A percentile compares a stretch with the other conserved stretches of the same genome.
These are phyloP conservation scores for Exsudoporus floridanus DNA, from an alignment of 1,284 basidiomycete genomes.

Conservation along the genomic window DNA sequence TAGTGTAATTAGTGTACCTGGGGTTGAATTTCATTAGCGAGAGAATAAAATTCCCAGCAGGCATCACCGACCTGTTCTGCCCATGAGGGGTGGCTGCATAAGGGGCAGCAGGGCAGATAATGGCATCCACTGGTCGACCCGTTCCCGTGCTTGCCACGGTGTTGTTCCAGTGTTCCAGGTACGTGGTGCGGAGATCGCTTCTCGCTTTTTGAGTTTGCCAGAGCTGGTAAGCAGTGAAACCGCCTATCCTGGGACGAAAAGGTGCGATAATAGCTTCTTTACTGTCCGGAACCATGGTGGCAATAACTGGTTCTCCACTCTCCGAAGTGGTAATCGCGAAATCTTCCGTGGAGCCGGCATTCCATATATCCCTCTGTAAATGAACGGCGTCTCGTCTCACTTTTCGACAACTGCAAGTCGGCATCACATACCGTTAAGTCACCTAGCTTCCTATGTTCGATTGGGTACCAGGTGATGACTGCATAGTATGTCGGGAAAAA, in stretches of 20 bases:
- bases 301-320: slow-evolving; percentile 52
- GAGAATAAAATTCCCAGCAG: background rate
- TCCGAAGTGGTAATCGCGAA: slow-evolving; percentile 39
- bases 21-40: background rate
- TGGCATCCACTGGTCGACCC: slow-evolving; percentile 62
- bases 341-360: slow-evolving; percentile 46
- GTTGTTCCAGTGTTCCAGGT: slow-evolving; percentile 58
- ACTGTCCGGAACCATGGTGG: slow-evolving; percentile 44
- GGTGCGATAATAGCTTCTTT: slow-evolving; percentile 20
- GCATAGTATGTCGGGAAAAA: slow-evolving; percentile 3
- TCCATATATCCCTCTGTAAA: slow-evolving; percentile 41
- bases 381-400: background rate
- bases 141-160: slow-evolving; percentile 51
- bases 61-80: slow-evolving; percentile 41
- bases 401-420: background rate
- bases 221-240: slow-evolving; percentile 46
- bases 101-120: slow-evolving; percentile 57
- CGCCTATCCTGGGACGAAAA: slow-evolving; percentile 20
- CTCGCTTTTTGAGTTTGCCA: slow-evolving; percentile 57
- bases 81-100: slow-evolving; percentile 58
- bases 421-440: slow-evolving; percentile 36
- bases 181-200: slow-evolving; percentile 44
- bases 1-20: slow-evolving; percentile 56
- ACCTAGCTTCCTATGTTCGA: slow-evolving; percentile 42
- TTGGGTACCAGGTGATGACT: slow-evolving; percentile 45